These are phyloP conservation scores for Hypoxylon crocopeplum DNA, from an alignment of 495 filamentous ascomycete species.

Conservation along the genomic window DNA sequence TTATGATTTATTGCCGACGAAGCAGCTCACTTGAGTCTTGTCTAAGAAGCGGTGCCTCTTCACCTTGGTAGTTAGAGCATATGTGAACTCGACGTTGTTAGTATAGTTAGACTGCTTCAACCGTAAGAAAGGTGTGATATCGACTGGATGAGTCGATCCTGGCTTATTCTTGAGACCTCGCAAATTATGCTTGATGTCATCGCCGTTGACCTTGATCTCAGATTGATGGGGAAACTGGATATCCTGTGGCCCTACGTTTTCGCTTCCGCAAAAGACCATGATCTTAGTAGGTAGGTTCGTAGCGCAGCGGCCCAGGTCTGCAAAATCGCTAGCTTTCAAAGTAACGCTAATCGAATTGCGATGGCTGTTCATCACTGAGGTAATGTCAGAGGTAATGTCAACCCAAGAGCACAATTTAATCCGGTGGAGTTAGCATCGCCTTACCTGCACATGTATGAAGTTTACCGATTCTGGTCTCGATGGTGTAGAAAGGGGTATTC, in stretches of 20 bases:
- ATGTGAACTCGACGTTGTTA: constrained; percentile 85
- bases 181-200: constrained; percentile 85
- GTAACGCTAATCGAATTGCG: constrained; percentile 60
- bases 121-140: constrained; percentile 81
- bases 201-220: constrained; percentile 87
- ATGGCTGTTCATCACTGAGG: constrained; percentile 64
- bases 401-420: constrained; percentile 14
- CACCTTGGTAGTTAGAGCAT: constrained; percentile 88
- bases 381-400: constrained; percentile 16
- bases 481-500: constrained; percentile 77
- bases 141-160: constrained; percentile 89
- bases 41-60: constrained; percentile 15
- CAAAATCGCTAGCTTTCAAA: constrained; percentile 59
- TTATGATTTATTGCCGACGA: constrained; percentile 13
- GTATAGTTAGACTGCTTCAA: constrained; percentile 67
- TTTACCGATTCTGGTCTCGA: constrained; percentile 66
- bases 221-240: constrained; percentile 90
- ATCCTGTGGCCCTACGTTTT: constrained; percentile 67
- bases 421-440: constrained; percentile 25
- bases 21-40: constrained; percentile 34
- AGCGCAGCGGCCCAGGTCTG: constrained; percentile 56
- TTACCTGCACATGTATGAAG: constrained; percentile 72
- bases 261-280: constrained; percentile 81
- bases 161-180: constrained; percentile 94
- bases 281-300: constrained; percentile 64